Evolutionary conservation across 2,329 filamentous ascomycete genomes (phyloP).

Genomic region (Aureobasidium melanogenum): DNA sequence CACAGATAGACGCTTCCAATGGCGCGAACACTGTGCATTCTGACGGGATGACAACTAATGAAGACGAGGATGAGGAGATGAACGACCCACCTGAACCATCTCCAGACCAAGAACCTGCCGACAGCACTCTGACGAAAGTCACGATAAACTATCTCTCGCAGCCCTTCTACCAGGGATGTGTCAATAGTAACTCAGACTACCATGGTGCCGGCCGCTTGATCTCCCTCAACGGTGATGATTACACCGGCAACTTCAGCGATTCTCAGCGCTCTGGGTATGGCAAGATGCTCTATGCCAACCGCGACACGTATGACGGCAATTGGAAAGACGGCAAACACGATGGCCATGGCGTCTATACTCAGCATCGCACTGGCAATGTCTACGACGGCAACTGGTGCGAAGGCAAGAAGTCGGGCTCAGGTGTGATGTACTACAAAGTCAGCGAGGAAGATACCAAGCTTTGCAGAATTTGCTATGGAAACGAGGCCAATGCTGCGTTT

Average conservation of each 20-base stretch:
- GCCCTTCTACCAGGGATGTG: constrained; percentile 48
- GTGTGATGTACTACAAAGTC: constrained; percentile 53
- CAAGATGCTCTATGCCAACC: constrained; percentile 51
- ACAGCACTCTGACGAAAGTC: constrained; percentile 21
- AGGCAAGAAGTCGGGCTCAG: constrained; percentile 52
- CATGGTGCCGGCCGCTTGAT: constrained; percentile 50
- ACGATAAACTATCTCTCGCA: constrained; percentile 46
- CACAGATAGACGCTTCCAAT: not conserved
- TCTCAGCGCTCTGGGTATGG: constrained; percentile 48
- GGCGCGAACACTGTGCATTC: not conserved
- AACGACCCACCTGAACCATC: constrained; percentile 16
- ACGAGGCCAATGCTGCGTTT: constrained; percentile 51
- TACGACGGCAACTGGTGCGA: constrained; percentile 54
- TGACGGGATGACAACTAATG: not conserved
- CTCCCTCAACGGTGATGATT: constrained; percentile 45
- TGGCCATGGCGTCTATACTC: constrained; percentile 49
- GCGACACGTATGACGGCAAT: constrained; percentile 50
- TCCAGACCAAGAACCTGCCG: not conserved
- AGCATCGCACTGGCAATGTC: constrained; percentile 49
- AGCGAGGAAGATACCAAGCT: constrained; percentile 52
- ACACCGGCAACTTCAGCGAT: constrained; percentile 46
- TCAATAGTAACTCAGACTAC: constrained; percentile 34
- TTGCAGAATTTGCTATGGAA: constrained; percentile 56
- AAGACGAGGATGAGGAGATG: constrained; percentile 25
- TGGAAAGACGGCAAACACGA: constrained; percentile 57